Conservation (phyloP, 768 basidiomycete species). For the Exsudoporus frostii region DNA sequence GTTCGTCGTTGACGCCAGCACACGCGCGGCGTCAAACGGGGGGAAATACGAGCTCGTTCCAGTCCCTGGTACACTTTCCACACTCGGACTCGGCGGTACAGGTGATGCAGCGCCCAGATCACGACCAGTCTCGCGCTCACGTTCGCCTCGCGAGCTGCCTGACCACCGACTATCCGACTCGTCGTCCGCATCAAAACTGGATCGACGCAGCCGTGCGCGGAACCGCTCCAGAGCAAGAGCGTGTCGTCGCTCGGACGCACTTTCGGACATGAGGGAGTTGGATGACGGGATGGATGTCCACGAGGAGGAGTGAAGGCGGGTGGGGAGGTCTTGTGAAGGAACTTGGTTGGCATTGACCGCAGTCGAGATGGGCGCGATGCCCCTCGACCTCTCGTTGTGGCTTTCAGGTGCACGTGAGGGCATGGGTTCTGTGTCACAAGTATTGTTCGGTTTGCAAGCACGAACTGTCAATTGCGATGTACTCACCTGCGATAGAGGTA, state of each 20-base stretch:
- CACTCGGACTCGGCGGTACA: constrained; percentile 7
- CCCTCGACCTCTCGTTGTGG: constrained; percentile 17
- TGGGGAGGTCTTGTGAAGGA: constrained; percentile 14
- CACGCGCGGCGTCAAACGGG: not conserved
- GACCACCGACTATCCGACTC: constrained; percentile 25
- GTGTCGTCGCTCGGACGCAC: constrained; percentile 40
- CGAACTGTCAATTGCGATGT: not conserved
- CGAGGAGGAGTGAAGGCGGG: constrained; percentile 24
- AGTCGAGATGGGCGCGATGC: constrained; percentile 9
- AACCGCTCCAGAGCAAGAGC: constrained; percentile 37
- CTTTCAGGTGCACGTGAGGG: constrained; percentile 11
- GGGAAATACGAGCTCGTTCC: constrained; percentile 10
- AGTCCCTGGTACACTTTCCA: constrained; percentile 13
- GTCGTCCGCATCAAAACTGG: constrained; percentile 25
- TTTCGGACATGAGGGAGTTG: constrained; percentile 44
- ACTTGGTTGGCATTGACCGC: constrained; percentile 1
- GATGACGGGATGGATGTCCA: constrained; percentile 34
- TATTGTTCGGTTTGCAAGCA: constrained; percentile 1
- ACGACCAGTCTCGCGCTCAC: constrained; percentile 7
- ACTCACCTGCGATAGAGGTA: constrained; percentile 15
- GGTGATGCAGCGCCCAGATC: constrained; percentile 15
- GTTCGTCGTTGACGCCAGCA: not conserved
- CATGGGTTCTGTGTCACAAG: constrained; percentile 11
- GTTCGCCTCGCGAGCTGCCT: constrained; percentile 16
- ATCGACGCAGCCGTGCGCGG: constrained; percentile 19